Base-by-base conservation (phyloP, 495 filamentous ascomycete genomes). In the Aspergillus avenaceus region DNA sequence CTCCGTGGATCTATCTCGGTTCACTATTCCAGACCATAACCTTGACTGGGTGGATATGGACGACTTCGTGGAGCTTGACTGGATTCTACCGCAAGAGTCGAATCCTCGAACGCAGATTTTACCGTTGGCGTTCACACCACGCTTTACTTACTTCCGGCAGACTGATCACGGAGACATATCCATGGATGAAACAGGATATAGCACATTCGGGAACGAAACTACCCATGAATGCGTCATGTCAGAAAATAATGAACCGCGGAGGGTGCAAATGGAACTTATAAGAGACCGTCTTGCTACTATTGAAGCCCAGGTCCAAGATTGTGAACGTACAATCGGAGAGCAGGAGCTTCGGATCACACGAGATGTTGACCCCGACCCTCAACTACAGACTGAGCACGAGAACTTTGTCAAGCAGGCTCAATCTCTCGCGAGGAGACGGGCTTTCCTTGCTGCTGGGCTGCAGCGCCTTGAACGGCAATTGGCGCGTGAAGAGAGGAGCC, bases 11-110 rank as follows among this genome's bases (percentile, higher is more conserved):
- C 75, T 96, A 37, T 95, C 91, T 14, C 83, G 86, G 24, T 97
- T 97, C 63, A 90, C 83, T 0, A 96, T 98, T 49, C 90, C 91
- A 0, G 93, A 98, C 61, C 89, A 91, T 29, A 93, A 98, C 64
- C 81, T 88, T 56, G 85, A 83, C 45, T 98, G 93, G 93, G 86
- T 97, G 59, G 93, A 98, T 63, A 97, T 97, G 91, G 93, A 98
- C 67, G 93, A 98, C 63, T 97, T 97, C 70, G 90, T 97, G 22
- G 93, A 98, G 65, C 75, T 97, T 8, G 93, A 96, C 62, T 97
- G 92, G 91, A 88, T 96, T 49, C 71, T 97, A 14, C 92, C 93
- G 0, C 88, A 87, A 22, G 87, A 93, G 58, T 85, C 87, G 22
- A 91, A 95, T 52, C 93, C 95, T 18, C 85, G 93, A 47, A 96